Conservation (phyloP, 192 early-diverging fungal species). For the Backusella luteola region DNA sequence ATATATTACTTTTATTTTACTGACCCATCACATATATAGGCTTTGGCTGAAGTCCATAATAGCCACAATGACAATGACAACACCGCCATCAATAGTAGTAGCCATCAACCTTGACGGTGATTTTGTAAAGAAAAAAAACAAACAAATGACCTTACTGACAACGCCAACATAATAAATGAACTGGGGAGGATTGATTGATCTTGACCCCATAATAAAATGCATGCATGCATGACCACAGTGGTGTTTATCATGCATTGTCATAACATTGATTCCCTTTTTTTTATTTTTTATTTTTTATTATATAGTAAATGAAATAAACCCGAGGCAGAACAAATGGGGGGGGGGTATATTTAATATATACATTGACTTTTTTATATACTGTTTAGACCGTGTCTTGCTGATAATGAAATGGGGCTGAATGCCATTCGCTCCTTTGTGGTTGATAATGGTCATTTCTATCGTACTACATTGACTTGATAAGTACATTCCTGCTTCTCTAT, state of each 20-base stretch:
- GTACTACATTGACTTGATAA: too few species aligned
- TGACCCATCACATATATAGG: not conserved
- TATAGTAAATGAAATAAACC: not conserved
- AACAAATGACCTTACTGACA: too few species aligned
- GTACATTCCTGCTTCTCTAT: too few species aligned
- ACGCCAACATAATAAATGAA: too few species aligned
- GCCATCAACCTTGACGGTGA: not conserved
- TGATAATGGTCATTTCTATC: not conserved
- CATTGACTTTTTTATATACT: not conserved
- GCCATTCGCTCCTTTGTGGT: not conserved
- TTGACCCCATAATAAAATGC: too few species aligned
- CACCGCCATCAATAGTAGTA: not conserved
- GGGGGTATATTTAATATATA: not conserved
- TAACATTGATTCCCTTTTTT: not conserved
- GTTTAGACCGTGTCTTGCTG: not conserved
- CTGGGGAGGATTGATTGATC: too few species aligned
- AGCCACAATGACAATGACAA: not conserved
- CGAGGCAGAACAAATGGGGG: not conserved
- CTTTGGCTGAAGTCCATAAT: constrained; percentile 1
- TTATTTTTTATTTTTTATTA: not conserved
- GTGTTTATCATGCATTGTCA: not conserved
- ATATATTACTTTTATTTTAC: too few species aligned
- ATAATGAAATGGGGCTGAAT: not conserved
- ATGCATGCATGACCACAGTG: too few species aligned
- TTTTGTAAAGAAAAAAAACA: not conserved